phyloP scores from a whole-genome alignment of 768 basidiomycete genomes.

The Russula earlei region DNA sequence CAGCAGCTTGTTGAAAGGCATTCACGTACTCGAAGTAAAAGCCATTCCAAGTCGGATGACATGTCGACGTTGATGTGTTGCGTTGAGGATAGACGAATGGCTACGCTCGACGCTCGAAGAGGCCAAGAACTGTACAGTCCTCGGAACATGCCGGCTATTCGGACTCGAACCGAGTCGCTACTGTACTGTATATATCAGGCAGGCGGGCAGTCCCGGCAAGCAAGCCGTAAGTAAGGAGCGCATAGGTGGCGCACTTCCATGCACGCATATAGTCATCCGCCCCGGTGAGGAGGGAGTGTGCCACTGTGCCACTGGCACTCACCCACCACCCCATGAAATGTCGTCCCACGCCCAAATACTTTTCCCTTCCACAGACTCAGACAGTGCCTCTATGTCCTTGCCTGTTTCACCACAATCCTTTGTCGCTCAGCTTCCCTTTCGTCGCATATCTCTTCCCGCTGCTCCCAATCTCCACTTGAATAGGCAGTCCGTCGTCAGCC shows the following conservation, averaged over 20 bases:
- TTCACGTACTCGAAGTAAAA: constrained; percentile 70
- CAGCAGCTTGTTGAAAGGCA: neutral
- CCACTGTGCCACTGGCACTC: too few relatives aligned
- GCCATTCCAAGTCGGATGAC: constrained; percentile 87
- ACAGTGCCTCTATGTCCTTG: neutral
- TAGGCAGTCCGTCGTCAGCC: constrained; percentile 58
- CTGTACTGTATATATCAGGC: too few relatives aligned
- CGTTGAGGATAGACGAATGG: neutral
- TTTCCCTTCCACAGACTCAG: constrained; percentile 19
- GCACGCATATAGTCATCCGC: neutral
- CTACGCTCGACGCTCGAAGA: too few relatives aligned
- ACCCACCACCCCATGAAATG: neutral
- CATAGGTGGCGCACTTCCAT: neutral
- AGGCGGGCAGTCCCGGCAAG: neutral
- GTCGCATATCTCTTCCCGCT: constrained; percentile 36
- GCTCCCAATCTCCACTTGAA: constrained; percentile 35
- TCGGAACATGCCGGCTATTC: constrained; percentile 11
- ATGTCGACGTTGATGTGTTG: constrained; percentile 3
- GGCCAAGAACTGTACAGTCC: constrained; percentile 12
- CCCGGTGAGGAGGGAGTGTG: neutral
- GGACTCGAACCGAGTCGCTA: too few relatives aligned
- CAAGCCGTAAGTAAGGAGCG: neutral
- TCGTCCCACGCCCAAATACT: neutral
- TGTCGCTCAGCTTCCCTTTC: constrained; percentile 43
- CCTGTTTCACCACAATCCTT: constrained; percentile 30